Evolutionary conservation across 805 yeast genomes (phyloP).

Genomic region (Monosporozyma aerobia): DNA sequence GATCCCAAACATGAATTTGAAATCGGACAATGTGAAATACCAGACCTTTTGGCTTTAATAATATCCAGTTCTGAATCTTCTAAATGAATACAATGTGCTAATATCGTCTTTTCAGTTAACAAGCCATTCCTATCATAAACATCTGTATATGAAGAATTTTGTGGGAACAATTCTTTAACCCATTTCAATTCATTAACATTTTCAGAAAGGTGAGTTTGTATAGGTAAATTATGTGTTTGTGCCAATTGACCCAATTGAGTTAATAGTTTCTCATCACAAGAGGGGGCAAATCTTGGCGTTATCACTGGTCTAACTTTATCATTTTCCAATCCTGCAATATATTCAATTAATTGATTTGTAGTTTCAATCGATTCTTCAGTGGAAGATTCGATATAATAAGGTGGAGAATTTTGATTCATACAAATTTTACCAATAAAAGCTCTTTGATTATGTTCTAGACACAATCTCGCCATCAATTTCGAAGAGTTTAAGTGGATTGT

Average conservation of each 20-base stretch:
- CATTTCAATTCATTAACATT: conserved; percentile 65
- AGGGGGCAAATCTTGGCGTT: conserved; percentile 92
- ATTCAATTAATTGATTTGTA: conserved; percentile 48
- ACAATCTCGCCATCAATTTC: conserved; percentile 62
- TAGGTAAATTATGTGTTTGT: conserved; percentile 41
- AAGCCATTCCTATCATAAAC: conserved; percentile 63
- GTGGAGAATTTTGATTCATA: conserved; percentile 80
- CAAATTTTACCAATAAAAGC: conserved; percentile 91
- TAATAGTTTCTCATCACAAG: conserved; percentile 61
- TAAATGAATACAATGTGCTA: conserved; percentile 86
- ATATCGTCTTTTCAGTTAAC: conserved; percentile 54
- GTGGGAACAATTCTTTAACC: conserved; percentile 67
- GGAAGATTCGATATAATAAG: conserved; percentile 49
- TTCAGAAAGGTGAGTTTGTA: conserved; percentile 90
- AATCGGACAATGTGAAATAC: conserved; percentile 89
- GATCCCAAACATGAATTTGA: conserved; percentile 81
- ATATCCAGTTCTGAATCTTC: conserved; percentile 52
- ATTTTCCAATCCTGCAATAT: conserved; percentile 40
- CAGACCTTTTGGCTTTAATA: conserved; percentile 46
- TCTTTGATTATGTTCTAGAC: conserved; percentile 64
- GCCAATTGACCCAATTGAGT: conserved; percentile 52
- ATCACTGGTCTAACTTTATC: conserved; percentile 60
- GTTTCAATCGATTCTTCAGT: conserved; percentile 44
- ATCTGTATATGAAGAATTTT: conserved; percentile 55
- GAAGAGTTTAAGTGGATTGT: conserved; percentile 76